Percentiles rank a stretch among this genome's conserved stretches.
Evolutionary conservation across 495 filamentous ascomycete species (phyloP).

Genomic region (Penicillium paxilli): DNA sequence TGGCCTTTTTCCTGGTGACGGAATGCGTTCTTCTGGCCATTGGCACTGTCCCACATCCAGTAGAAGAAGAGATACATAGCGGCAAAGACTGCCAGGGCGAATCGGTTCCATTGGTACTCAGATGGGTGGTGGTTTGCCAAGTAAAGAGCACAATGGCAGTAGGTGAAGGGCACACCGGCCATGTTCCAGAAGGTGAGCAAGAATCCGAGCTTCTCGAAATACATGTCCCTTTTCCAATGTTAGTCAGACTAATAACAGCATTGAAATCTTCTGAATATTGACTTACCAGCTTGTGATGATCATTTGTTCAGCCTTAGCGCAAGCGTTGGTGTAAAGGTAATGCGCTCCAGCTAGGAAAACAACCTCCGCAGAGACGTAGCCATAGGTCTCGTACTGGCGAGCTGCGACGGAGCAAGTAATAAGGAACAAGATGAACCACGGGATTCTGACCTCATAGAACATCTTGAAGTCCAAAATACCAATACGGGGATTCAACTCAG

Average conservation of each 20-base stretch:
- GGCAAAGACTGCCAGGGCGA: conserved; percentile 60
- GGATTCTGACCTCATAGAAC: conserved; percentile 95
- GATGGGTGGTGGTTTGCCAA: conserved; percentile 81
- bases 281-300: conserved; percentile 76
- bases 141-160: conserved; percentile 94
- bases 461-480: conserved; percentile 94
- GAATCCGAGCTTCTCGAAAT: conserved; percentile 98
- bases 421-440: conserved; percentile 91
- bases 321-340: conserved; percentile 91
- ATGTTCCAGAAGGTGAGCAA: conserved; percentile 99
- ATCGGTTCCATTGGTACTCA: conserved; percentile 71
- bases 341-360: conserved; percentile 85
- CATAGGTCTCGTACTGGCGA: conserved; percentile 82
- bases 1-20: conserved; percentile 74
- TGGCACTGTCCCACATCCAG: conserved; percentile 87
- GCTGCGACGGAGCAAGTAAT: conserved; percentile 73
- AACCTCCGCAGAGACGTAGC: conserved; percentile 85
- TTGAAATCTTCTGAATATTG: neutral
- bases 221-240: conserved; percentile 68
- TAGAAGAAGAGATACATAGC: conserved; percentile 78
- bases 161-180: conserved; percentile 88
- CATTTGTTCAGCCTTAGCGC: conserved; percentile 90
- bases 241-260: neutral
- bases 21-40: conserved; percentile 94
- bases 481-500: conserved; percentile 84